Evolutionary conservation across 2,329 filamentous ascomycete genomes (phyloP).

Genomic region (Ceratocystis papillata): DNA sequence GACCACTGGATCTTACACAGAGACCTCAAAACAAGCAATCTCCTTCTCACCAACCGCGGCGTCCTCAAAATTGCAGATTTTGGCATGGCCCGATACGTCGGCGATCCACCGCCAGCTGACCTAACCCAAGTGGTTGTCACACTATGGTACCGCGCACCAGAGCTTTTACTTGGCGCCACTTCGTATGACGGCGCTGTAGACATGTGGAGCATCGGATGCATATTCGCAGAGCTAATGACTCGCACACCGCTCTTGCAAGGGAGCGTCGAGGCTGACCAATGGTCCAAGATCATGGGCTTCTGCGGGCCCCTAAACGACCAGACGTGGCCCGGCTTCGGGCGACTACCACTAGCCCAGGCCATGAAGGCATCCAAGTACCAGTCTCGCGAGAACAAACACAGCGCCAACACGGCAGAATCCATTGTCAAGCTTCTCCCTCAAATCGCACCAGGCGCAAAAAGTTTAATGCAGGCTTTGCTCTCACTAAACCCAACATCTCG

Average conservation of each 20-base stretch:
- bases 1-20: slow-evolving; percentile 83
- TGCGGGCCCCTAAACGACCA: slow-evolving; percentile 77
- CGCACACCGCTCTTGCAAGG: slow-evolving; percentile 72
- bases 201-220: slow-evolving; percentile 93
- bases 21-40: slow-evolving; percentile 86
- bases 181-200: slow-evolving; percentile 70
- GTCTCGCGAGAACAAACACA: slow-evolving; percentile 30
- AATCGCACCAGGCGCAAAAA: slow-evolving; percentile 62
- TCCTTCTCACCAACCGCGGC: slow-evolving; percentile 90
- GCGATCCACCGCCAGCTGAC: slow-evolving; percentile 60
- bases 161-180: slow-evolving; percentile 71
- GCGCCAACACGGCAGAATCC: slow-evolving; percentile 35
- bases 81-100: slow-evolving; percentile 88
- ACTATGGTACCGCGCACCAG: slow-evolving; percentile 89
- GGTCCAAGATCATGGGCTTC: slow-evolving; percentile 78
- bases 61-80: slow-evolving; percentile 95
- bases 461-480: slow-evolving; percentile 59
- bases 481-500: slow-evolving; percentile 61
- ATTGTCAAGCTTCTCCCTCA: slow-evolving; percentile 71
- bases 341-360: slow-evolving; percentile 74
- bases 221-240: slow-evolving; percentile 82
- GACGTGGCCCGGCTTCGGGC: slow-evolving; percentile 75
- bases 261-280: slow-evolving; percentile 88
- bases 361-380: slow-evolving; percentile 53
- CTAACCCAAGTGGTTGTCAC: slow-evolving; percentile 92